Evolutionary conservation across 768 basidiomycete genomes (phyloP).

Genomic region (Amanita pseudoporphyria): DNA sequence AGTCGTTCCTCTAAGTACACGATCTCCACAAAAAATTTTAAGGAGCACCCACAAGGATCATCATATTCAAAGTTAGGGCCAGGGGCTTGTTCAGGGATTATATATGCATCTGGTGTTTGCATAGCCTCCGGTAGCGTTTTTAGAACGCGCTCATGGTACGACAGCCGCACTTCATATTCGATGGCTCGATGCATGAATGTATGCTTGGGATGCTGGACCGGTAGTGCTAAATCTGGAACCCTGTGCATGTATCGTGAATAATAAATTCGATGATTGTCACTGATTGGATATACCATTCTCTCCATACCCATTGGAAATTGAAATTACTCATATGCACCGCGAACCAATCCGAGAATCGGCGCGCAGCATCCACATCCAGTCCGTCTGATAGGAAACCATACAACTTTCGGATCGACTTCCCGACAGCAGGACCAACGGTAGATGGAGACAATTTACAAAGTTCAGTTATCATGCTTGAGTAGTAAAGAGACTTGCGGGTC

Average conservation of each 20-base stretch:
- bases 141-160: conserved; percentile 88
- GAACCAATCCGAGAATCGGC: conserved; percentile 92
- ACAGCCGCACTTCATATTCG: conserved; percentile 83
- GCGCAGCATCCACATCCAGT: conserved; percentile 75
- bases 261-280: background rate
- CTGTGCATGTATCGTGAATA: conserved; percentile 28
- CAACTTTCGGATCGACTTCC: conserved; percentile 86
- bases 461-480: conserved; percentile 83
- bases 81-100: conserved; percentile 63
- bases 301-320: conserved; percentile 98
- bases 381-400: conserved; percentile 76
- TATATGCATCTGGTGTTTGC: conserved; percentile 52
- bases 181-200: conserved; percentile 80
- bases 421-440: conserved; percentile 93
- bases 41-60: conserved; percentile 42
- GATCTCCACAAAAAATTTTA: conserved; percentile 18
- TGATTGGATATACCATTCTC: conserved; percentile 70
- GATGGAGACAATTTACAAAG: conserved; percentile 89
- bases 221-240: conserved; percentile 74
- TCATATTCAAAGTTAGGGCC: conserved; percentile 81
- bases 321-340: conserved; percentile 96
- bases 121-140: conserved; percentile 82
- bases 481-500: conserved; percentile 72
- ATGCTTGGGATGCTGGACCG: conserved; percentile 75
- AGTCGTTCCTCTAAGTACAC: background rate